phyloP scores from a whole-genome alignment of 805 yeast species.

The Dipodascus albidus region DNA sequence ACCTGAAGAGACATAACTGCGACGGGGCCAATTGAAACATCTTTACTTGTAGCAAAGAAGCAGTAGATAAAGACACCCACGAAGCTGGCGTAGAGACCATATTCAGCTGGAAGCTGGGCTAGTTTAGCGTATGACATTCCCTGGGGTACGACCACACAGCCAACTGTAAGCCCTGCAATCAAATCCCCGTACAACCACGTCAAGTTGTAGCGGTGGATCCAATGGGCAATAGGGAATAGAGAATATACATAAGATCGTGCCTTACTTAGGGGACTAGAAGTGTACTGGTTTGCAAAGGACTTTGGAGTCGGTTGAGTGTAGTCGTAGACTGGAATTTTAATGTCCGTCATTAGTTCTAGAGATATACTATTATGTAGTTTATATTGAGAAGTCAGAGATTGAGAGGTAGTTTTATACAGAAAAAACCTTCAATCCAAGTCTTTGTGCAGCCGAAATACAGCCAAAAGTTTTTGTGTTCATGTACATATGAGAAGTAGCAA shows the following conservation, averaged over 20 bases:
- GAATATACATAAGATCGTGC: constrained; percentile 44
- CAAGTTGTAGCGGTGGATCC: constrained; percentile 77
- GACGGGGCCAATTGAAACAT: constrained; percentile 92
- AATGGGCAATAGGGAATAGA: constrained; percentile 66
- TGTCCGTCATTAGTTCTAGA: too few species aligned
- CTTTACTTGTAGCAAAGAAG: constrained; percentile 89
- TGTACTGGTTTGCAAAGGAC: background rate
- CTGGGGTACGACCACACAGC: constrained; percentile 88
- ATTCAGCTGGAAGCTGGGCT: constrained; percentile 72
- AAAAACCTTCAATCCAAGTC: too few species aligned
- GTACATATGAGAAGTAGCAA: too few species aligned
- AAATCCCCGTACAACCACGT: constrained; percentile 75
- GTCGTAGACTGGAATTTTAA: background rate
- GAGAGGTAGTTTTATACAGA: too few species aligned
- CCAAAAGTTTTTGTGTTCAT: too few species aligned
- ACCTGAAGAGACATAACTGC: constrained; percentile 91
- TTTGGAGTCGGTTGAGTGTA: background rate
- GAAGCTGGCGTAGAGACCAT: constrained; percentile 84
- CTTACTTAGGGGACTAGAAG: background rate
- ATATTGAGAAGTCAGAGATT: too few species aligned
- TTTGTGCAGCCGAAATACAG: background rate
- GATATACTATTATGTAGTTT: too few species aligned
- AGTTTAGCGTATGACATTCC: constrained; percentile 90
- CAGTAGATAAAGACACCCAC: constrained; percentile 84
- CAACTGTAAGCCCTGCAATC: constrained; percentile 89